phyloP scores from a whole-genome alignment of 192 early-diverging fungal genomes.

The Coemansia sp. region DNA sequence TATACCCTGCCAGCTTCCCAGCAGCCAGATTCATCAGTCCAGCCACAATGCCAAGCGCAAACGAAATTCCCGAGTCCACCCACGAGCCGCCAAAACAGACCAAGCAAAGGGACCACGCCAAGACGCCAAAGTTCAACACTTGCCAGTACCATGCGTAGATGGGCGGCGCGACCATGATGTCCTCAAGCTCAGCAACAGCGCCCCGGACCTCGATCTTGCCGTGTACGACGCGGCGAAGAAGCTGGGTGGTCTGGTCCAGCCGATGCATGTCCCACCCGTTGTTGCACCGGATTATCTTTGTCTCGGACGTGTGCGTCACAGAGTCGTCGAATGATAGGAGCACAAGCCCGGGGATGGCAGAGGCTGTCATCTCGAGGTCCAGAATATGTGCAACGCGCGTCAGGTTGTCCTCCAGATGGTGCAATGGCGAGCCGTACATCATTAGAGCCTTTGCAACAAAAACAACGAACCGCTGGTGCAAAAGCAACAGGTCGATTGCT shows the following conservation, averaged over 20 bases:
- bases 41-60: constrained; percentile 52
- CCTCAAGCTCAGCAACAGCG: constrained; percentile 59
- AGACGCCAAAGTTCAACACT: constrained; percentile 58
- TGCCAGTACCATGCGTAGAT: constrained; percentile 61
- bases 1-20: constrained; percentile 57
- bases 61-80: constrained; percentile 61
- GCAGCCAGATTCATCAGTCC: constrained; percentile 62
- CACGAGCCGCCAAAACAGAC: constrained; percentile 70
- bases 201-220: constrained; percentile 56
- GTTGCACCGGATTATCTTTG: constrained; percentile 63
- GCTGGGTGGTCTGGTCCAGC: constrained; percentile 60
- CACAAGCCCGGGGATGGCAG: constrained; percentile 68
- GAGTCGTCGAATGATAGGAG: constrained; percentile 68
- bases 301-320: constrained; percentile 71
- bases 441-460: constrained; percentile 65
- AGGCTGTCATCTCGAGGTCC: constrained; percentile 62
- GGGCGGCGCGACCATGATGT: constrained; percentile 53
- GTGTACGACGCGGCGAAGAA: constrained; percentile 63
- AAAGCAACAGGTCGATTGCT: constrained; percentile 61
- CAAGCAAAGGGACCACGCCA: constrained; percentile 57
- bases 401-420: constrained; percentile 66
- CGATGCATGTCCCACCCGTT: constrained; percentile 68
- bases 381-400: constrained; percentile 56
- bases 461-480: constrained; percentile 65
- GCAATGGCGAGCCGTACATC: constrained; percentile 65